These are phyloP conservation scores for Mucor mucedo DNA, from an alignment of 371 early-diverging fungal genomes.

Conservation along the genomic window DNA sequence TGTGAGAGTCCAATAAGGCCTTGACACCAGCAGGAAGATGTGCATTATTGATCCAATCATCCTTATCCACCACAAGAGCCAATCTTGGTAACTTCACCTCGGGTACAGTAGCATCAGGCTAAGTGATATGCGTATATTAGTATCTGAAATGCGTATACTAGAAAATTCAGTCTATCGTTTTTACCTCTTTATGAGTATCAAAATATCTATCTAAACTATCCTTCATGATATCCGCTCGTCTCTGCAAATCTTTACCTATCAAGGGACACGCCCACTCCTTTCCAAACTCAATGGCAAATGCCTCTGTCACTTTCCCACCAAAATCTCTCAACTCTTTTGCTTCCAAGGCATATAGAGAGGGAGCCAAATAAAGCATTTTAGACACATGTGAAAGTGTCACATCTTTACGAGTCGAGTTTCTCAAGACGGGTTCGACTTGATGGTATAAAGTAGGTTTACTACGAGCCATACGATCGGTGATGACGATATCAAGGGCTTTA, in stretches of 20 bases:
- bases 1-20: slow-evolving; percentile 33
- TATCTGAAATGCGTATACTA: neutral
- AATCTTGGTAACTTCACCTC: slow-evolving; percentile 41
- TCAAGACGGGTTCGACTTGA: slow-evolving; percentile 39
- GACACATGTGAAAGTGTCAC: slow-evolving; percentile 35
- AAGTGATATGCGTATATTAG: neutral
- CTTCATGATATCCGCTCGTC: slow-evolving; percentile 29
- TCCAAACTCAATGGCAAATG: slow-evolving; percentile 36
- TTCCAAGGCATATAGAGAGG: slow-evolving; percentile 33
- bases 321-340: slow-evolving; percentile 34
- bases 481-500: slow-evolving; percentile 39
- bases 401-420: slow-evolving; percentile 37
- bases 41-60: slow-evolving; percentile 39
- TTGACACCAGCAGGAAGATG: slow-evolving; percentile 43
- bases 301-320: slow-evolving; percentile 35
- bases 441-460: slow-evolving; percentile 41
- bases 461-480: slow-evolving; percentile 43
- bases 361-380: slow-evolving; percentile 41
- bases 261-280: slow-evolving; percentile 37
- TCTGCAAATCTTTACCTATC: slow-evolving; percentile 35
- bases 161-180: neutral
- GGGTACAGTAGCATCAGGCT: slow-evolving; percentile 41
- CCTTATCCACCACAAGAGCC: slow-evolving; percentile 30
- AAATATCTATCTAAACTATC: slow-evolving; percentile 30
- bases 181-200: slow-evolving; percentile 30